Conservation (phyloP, 169 alveolate genomes). For the Perkinsus chesapeaki region DNA sequence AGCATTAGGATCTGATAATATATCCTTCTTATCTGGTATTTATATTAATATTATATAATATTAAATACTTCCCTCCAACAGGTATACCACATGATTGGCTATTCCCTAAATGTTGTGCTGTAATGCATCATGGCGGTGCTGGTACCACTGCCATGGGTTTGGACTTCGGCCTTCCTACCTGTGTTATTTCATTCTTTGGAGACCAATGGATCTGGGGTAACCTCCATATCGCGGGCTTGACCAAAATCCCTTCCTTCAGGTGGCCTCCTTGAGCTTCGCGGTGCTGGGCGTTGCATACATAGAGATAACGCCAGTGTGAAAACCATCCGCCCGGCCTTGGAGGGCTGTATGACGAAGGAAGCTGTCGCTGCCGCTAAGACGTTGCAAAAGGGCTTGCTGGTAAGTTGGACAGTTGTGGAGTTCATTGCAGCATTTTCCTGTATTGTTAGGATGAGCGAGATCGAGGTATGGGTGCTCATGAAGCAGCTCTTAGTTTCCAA, state of each 20-base stretch:
- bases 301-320: background rate
- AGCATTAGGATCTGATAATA: background rate
- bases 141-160: constrained; percentile 8
- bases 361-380: background rate
- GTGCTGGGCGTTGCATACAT: background rate
- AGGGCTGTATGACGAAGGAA: background rate
- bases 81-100: background rate
- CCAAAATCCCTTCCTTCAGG: background rate
- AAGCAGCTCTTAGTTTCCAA: background rate
- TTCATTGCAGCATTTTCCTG: background rate
- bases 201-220: constrained; percentile 13
- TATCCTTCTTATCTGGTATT: background rate
- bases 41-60: background rate
- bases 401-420: background rate
- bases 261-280: background rate
- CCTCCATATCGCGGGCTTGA: background rate
- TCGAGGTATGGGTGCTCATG: background rate
- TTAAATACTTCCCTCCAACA: background rate
- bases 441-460: background rate
- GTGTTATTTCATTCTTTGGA: constrained; percentile 1
- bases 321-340: background rate
- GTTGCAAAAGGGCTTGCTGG: background rate
- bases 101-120: constrained; percentile 2
- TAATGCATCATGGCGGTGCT: constrained; percentile 9
- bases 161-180: background rate